Conservation (phyloP, 2,329 filamentous ascomycete genomes). For the Ascochyta pisi region DNA sequence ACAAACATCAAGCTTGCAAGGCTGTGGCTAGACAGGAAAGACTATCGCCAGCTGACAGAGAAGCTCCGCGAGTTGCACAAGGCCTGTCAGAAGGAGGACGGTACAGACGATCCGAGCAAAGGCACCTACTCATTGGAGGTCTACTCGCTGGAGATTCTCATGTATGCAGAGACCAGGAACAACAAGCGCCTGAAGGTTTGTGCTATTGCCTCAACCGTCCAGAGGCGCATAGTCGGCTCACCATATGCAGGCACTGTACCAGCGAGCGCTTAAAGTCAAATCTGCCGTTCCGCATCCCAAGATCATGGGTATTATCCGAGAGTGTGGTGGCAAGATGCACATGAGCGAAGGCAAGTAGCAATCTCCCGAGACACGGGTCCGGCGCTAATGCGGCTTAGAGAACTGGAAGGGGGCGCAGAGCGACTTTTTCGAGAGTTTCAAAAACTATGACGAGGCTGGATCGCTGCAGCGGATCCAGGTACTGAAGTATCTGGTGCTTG, state of each 20-base stretch:
- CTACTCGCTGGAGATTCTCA: conserved; percentile 96
- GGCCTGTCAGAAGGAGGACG: conserved; percentile 86
- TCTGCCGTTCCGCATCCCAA: conserved; percentile 98
- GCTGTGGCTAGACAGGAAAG: conserved; percentile 87
- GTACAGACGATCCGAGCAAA: conserved; percentile 89
- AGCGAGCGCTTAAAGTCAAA: conserved; percentile 86
- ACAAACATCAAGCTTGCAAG: conserved; percentile 97
- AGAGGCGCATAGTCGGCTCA: conserved; percentile 34
- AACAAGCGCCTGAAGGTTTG: conserved; percentile 89
- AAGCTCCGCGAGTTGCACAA: conserved; percentile 89
- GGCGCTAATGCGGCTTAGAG: conserved; percentile 60
- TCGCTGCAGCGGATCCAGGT: conserved; percentile 96
- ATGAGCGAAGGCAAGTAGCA: conserved; percentile 77
- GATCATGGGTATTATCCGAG: conserved; percentile 98
- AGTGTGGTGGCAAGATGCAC: conserved; percentile 99
- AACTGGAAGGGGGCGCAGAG: conserved; percentile 98
- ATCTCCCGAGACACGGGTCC: conserved; percentile 16
- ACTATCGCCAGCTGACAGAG: conserved; percentile 79
- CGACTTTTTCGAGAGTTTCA: conserved; percentile 98
- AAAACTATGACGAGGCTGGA: conserved; percentile 97
- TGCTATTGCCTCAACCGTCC: conserved; percentile 24
- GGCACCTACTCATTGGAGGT: conserved; percentile 96
- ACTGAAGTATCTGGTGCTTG: conserved; percentile 93
- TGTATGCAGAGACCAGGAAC: conserved; percentile 96
- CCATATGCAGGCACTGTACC: conserved; percentile 71